phyloP scores from a whole-genome alignment of 108 stramenopile genomes.

The Conticribra weissflogii region DNA sequence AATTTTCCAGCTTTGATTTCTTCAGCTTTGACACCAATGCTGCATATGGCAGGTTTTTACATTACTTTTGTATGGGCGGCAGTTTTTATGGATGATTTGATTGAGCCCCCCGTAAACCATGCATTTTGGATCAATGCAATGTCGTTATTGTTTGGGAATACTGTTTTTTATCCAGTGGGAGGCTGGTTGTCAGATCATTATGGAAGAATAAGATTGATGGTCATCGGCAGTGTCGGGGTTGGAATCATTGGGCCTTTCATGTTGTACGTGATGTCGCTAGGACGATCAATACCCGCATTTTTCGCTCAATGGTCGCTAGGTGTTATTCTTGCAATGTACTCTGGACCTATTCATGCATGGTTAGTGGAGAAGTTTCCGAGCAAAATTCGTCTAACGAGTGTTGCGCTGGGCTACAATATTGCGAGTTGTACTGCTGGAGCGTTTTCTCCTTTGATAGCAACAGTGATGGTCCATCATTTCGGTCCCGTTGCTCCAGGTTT shows the following conservation, averaged over 20 bases:
- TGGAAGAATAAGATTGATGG: conserved; percentile 61
- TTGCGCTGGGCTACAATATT: conserved; percentile 65
- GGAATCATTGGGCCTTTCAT: conserved; percentile 52
- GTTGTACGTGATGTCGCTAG: conserved; percentile 53
- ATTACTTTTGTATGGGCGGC: conserved; percentile 71
- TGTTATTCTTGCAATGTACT: conserved; percentile 54
- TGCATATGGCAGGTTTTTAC: conserved; percentile 66
- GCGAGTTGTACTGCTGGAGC: conserved; percentile 65
- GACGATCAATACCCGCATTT: conserved; percentile 42
- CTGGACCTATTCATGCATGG: conserved; percentile 69
- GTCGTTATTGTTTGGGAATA: conserved; percentile 48
- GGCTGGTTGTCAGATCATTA: conserved; percentile 60
- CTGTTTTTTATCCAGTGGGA: conserved; percentile 44
- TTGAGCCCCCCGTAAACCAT: conserved; percentile 60
- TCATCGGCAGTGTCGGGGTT: conserved; percentile 38
- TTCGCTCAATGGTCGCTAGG: conserved; percentile 61
- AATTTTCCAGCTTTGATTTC: conserved; percentile 54
- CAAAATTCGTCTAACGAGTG: conserved; percentile 62
- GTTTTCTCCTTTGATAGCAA: conserved; percentile 66
- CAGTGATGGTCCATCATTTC: conserved; percentile 45
- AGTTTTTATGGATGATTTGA: conserved; percentile 61
- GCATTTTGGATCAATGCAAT: conserved; percentile 73
- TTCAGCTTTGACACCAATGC: conserved; percentile 57
- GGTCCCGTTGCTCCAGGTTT: conserved; percentile 53
- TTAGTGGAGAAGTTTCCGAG: conserved; percentile 67